These are phyloP conservation scores for Microsporum ferrugineum DNA, from an alignment of 2,329 filamentous ascomycete species.

Conservation along the genomic window DNA sequence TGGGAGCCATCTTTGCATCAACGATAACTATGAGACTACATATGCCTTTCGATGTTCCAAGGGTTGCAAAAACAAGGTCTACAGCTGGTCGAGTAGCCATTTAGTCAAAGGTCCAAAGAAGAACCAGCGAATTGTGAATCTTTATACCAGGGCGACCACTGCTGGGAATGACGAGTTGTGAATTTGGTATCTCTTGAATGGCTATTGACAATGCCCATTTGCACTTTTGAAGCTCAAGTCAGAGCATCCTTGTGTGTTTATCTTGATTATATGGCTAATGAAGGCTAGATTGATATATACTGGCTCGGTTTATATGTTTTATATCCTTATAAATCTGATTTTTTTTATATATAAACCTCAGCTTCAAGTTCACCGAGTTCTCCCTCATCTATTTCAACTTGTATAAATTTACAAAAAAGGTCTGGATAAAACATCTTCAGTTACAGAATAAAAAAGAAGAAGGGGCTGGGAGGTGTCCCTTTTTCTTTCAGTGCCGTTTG, in stretches of 20 bases:
- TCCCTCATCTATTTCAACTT: too few relatives aligned
- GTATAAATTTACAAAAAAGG: too few relatives aligned
- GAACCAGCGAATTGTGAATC: constrained; percentile 35
- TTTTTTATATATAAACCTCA: too few relatives aligned
- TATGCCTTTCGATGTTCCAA: constrained; percentile 32
- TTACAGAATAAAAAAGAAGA: background rate
- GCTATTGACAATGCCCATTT: background rate
- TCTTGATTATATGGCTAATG: too few relatives aligned
- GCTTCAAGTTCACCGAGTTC: too few relatives aligned
- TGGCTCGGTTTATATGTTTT: too few relatives aligned
- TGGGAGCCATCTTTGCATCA: constrained; percentile 36
- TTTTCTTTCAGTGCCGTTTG: background rate
- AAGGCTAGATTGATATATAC: too few relatives aligned
- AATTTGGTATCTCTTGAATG: too few relatives aligned
- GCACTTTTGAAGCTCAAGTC: background rate
- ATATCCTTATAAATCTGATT: too few relatives aligned
- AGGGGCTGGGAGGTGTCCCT: background rate
- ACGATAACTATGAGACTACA: constrained; percentile 37
- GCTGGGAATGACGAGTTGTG: too few relatives aligned
- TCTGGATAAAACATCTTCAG: too few relatives aligned
- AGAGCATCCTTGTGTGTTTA: background rate
- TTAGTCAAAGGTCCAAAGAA: constrained; percentile 37
- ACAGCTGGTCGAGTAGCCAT: constrained; percentile 36
- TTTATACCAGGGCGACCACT: constrained; percentile 17
- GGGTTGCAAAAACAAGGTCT: constrained; percentile 21